phyloP scores from a whole-genome alignment of 192 early-diverging fungal genomes.

The Paraglomus occultum region DNA sequence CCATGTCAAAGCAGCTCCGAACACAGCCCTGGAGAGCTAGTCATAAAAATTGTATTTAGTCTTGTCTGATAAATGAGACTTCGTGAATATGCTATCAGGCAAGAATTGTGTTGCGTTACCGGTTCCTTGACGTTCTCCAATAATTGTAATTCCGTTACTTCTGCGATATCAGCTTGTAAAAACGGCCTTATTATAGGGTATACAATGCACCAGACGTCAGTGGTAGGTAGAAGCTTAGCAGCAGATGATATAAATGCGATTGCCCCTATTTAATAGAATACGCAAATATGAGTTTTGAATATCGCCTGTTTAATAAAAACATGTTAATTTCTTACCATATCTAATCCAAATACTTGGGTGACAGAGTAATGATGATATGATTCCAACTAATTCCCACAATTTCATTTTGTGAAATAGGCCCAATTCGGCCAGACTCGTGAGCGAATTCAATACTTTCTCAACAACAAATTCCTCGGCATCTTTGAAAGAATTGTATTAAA shows the following conservation, averaged over 20 bases:
- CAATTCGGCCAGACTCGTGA: constrained; percentile 75
- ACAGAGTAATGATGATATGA: constrained; percentile 68
- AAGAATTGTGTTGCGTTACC: constrained; percentile 38
- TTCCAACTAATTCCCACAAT: constrained; percentile 70
- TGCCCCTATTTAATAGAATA: constrained; percentile 42
- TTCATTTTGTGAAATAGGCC: constrained; percentile 75
- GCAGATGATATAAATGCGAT: constrained; percentile 68
- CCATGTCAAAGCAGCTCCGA: constrained; percentile 57
- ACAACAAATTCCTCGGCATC: constrained; percentile 93
- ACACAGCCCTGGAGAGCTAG: constrained; percentile 53
- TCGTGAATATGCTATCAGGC: not conserved
- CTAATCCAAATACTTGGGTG: constrained; percentile 84
- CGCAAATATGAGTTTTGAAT: constrained; percentile 4
- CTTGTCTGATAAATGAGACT: not conserved
- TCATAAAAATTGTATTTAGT: constrained; percentile 1
- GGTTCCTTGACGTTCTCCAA: constrained; percentile 68
- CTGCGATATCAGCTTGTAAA: constrained; percentile 60
- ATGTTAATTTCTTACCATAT: constrained; percentile 50
- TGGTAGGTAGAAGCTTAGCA: constrained; percentile 57
- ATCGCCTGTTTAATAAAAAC: not conserved
- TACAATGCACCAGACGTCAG: constrained; percentile 76
- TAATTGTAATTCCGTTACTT: constrained; percentile 59
- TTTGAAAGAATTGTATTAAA: constrained; percentile 27
- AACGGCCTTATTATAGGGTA: constrained; percentile 72
- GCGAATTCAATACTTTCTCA: constrained; percentile 79